A percentile compares a stretch with the other conserved stretches of the same genome.
These are phyloP conservation scores for Eucalyptus marginata DNA, from an alignment of 345 rosid species.

Conservation along the genomic window DNA sequence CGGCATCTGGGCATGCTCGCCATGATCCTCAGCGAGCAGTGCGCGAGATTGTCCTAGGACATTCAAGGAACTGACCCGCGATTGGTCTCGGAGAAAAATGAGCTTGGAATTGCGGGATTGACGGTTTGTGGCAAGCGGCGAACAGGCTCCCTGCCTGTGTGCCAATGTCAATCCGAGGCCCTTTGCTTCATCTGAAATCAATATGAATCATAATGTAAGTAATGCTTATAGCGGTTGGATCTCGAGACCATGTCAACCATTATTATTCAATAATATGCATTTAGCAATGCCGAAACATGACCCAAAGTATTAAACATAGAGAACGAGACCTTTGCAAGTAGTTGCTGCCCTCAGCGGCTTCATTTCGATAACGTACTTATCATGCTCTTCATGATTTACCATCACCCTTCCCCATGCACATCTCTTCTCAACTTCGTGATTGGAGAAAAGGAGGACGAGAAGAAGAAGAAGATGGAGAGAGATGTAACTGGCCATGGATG, in stretches of 20 bases:
- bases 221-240: not conserved
- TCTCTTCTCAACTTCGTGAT: not conserved
- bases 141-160: not conserved
- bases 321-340: not conserved
- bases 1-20: not conserved
- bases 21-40: not conserved
- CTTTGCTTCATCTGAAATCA: not conserved
- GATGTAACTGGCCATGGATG: not conserved
- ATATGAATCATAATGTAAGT: not conserved
- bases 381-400: not conserved
- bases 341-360: not conserved
- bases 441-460: not conserved
- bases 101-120: not conserved
- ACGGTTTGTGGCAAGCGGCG: not conserved
- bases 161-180: not conserved
- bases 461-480: not conserved
- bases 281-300: rapidly evolving
- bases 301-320: not conserved
- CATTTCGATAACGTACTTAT: not conserved
- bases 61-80: not conserved
- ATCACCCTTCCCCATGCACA: not conserved
- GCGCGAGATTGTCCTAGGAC: not conserved
- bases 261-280: not conserved
- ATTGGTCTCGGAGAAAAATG: not conserved
- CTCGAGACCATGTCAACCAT: not conserved